A percentile compares a stretch with the other conserved stretches of the same genome.
These are phyloP conservation scores for Linum tenue DNA, from an alignment of 345 rosid genomes.

Conservation along the genomic window DNA sequence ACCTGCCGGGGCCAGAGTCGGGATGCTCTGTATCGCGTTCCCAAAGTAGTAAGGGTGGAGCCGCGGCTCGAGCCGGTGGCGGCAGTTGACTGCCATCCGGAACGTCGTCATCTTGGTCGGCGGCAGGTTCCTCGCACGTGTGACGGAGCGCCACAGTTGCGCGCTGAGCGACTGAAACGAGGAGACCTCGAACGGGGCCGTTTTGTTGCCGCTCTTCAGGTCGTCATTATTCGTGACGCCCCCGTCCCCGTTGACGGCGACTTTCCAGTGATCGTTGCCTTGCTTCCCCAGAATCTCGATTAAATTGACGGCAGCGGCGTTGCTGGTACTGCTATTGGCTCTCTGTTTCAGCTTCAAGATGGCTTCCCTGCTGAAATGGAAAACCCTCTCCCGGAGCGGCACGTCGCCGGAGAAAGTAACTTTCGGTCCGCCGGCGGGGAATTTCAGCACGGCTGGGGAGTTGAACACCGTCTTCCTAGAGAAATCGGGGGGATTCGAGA, in stretches of 20 bases:
- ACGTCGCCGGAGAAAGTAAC: slow-evolving; percentile 60
- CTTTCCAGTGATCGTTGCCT: slow-evolving; percentile 39
- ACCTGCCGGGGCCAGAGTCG: slow-evolving; percentile 43
- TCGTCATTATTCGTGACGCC: slow-evolving; percentile 29
- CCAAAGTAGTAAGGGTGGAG: slow-evolving; percentile 74
- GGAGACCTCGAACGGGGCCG: slow-evolving; percentile 48
- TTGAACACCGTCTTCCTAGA: slow-evolving; percentile 50
- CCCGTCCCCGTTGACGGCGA: slow-evolving; percentile 25
- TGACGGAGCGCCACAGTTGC: slow-evolving; percentile 79
- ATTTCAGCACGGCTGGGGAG: slow-evolving; percentile 48
- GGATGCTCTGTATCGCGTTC: slow-evolving; percentile 93
- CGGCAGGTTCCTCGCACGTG: slow-evolving; percentile 66
- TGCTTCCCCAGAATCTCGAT: slow-evolving; percentile 43
- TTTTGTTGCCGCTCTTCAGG: slow-evolving; percentile 15
- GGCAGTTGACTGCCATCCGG: slow-evolving; percentile 91
- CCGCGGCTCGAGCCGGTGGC: slow-evolving; percentile 75
- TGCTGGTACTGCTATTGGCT: slow-evolving; percentile 28
- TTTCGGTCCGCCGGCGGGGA: slow-evolving; percentile 71
- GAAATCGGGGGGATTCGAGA: slow-evolving; percentile 59
- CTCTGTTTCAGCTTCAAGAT: slow-evolving; percentile 53
- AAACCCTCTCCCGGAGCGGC: slow-evolving; percentile 73
- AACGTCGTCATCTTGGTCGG: slow-evolving; percentile 59
- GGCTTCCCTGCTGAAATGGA: slow-evolving; percentile 70
- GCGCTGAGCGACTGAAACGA: slow-evolving; percentile 86
- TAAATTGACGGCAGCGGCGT: background rate